phyloP scores from a whole-genome alignment of 1,139 yeast genomes.

The Saccharomyces hybrid region DNA sequence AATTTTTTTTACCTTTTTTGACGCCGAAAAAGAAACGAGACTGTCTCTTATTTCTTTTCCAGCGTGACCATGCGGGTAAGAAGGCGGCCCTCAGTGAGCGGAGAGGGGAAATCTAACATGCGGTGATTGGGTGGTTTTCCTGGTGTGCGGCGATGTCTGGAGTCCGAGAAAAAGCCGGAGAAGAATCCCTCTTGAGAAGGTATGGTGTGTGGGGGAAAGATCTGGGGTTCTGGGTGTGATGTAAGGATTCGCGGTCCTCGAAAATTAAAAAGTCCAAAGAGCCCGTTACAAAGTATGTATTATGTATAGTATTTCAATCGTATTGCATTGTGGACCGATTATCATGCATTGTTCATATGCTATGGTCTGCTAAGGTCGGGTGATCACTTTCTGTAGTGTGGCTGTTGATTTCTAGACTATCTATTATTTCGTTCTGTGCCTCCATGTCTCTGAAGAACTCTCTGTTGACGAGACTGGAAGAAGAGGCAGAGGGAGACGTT shows the following conservation, averaged over 20 bases:
- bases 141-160: neutral
- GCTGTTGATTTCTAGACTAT: conserved; percentile 23
- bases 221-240: neutral
- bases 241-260: neutral
- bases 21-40: neutral
- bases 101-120: neutral
- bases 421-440: conserved; percentile 29
- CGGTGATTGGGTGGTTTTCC: neutral
- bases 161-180: neutral
- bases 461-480: neutral
- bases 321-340: neutral
- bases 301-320: neutral
- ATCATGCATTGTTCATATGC: neutral
- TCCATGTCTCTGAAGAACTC: conserved; percentile 27
- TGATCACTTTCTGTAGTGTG: conserved; percentile 5
- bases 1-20: neutral
- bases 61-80: neutral
- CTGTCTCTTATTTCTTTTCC: neutral
- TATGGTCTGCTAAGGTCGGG: neutral
- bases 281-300: neutral
- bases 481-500: conserved; percentile 3
- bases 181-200: too few relatives aligned
- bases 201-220: neutral
- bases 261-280: neutral
- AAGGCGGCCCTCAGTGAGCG: neutral